Conservation (phyloP, 164 flowering plant genomes). For the Malania oleifera region DNA sequence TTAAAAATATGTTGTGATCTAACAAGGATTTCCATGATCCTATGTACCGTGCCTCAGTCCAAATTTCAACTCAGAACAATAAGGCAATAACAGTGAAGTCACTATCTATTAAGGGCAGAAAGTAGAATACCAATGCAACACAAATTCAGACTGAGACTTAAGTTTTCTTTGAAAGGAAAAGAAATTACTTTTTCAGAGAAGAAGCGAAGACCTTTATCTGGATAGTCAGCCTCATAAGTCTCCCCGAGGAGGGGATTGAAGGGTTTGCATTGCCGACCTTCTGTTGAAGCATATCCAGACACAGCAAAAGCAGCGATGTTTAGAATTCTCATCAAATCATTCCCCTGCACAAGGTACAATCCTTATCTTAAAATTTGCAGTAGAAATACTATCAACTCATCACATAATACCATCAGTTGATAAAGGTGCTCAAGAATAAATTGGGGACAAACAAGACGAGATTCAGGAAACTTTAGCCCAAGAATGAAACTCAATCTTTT, state of each 20-base stretch:
- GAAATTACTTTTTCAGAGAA: conserved; percentile 88
- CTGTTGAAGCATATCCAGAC: conserved; percentile 98
- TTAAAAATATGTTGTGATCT: conserved; percentile 10
- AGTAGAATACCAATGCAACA: not conserved
- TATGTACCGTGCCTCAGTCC: not conserved
- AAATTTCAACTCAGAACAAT: not conserved
- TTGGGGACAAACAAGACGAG: too few species aligned
- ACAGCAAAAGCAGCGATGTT: conserved; percentile 95
- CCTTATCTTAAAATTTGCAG: not conserved
- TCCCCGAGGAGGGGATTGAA: conserved; percentile 99
- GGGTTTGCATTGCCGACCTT: conserved; percentile 98
- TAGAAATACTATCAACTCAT: conserved; percentile 2
- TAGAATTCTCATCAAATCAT: conserved; percentile 91
- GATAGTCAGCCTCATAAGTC: conserved; percentile 98
- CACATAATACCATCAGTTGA: not conserved
- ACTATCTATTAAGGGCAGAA: too few species aligned
- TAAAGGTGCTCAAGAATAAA: too few species aligned
- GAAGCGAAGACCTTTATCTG: conserved; percentile 94
- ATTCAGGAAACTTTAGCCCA: too few species aligned
- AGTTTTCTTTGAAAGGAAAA: conserved; percentile 3
- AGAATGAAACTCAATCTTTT: too few species aligned
- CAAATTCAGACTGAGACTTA: not conserved
- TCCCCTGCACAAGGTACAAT: conserved; percentile 67
- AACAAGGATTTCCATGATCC: not conserved
- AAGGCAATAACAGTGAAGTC: not conserved